A percentile compares a stretch with the other conserved stretches of the same genome.
Evolutionary conservation across 2,329 filamentous ascomycete genomes (phyloP).

Genomic region (Coniochaeta hoffmannii): DNA sequence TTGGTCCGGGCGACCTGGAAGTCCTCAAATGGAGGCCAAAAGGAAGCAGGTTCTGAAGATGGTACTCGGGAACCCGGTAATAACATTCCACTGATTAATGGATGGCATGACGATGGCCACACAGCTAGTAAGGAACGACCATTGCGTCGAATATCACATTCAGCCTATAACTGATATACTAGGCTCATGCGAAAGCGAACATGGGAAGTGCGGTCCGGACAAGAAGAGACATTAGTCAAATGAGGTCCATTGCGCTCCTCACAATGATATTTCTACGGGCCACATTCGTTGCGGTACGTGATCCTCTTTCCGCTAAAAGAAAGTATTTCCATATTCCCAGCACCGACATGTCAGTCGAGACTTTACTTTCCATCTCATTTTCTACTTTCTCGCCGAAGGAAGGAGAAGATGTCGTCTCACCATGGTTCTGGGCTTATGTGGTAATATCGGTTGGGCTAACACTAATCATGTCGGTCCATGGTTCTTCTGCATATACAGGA

Average conservation of each 20-base stretch:
- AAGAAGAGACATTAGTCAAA: background rate
- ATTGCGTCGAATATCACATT: too few relatives aligned
- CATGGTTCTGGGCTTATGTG: background rate
- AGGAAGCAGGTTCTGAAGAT: too few relatives aligned
- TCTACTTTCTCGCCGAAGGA: background rate
- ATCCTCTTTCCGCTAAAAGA: background rate
- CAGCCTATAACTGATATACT: too few relatives aligned
- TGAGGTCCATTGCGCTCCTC: background rate
- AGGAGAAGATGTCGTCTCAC: background rate
- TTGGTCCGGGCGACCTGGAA: too few relatives aligned
- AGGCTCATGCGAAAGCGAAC: background rate
- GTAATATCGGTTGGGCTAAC: background rate
- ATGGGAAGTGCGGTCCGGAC: background rate
- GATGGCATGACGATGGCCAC: too few relatives aligned
- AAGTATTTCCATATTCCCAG: background rate
- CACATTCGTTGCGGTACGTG: background rate
- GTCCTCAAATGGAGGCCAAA: too few relatives aligned
- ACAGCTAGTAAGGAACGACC: too few relatives aligned
- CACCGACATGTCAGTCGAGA: too few relatives aligned
- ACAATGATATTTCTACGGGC: background rate
- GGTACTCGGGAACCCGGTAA: too few relatives aligned
- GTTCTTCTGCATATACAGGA: too few relatives aligned
- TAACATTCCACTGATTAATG: too few relatives aligned
- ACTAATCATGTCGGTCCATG: background rate
- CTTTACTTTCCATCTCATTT: background rate